Conservation (phyloP, 169 alveolate species). For the Fabrea salina region DNA sequence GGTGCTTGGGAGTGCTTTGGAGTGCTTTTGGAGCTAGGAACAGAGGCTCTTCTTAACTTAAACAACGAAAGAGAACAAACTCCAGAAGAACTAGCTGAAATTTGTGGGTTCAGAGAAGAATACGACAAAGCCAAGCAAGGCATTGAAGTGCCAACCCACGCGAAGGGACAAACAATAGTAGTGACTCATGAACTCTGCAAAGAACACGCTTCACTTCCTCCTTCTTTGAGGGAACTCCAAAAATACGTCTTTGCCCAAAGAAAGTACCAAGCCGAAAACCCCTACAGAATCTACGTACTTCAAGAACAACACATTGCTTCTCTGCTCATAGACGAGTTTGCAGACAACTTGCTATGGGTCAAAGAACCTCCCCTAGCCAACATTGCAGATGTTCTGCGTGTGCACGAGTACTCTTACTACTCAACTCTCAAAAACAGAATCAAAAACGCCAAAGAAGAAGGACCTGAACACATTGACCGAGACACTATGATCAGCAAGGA, state of each 20-base stretch:
- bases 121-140: not conserved
- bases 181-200: conserved; percentile 20
- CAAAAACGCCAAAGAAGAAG: conserved; percentile 22
- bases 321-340: not conserved
- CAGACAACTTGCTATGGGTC: conserved; percentile 3
- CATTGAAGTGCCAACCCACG: too few species aligned
- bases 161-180: not conserved
- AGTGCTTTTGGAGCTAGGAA: not conserved
- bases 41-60: not conserved
- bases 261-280: conserved; percentile 19
- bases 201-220: not conserved
- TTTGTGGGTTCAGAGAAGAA: conserved; percentile 15
- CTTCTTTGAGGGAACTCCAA: not conserved
- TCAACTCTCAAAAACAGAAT: conserved; percentile 61
- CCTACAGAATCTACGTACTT: not conserved
- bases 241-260: too few species aligned
- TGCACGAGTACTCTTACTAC: conserved; percentile 93
- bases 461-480: conserved; percentile 27
- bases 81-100: not conserved
- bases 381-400: conserved; percentile 91
- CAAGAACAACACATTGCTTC: not conserved
- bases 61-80: conserved; percentile 4
- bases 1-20: conserved; percentile 20
- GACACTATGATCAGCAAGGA: conserved; percentile 54
- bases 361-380: conserved; percentile 81